phyloP scores from a whole-genome alignment of 371 early-diverging fungal species.

The Blakeslea trispora region DNA sequence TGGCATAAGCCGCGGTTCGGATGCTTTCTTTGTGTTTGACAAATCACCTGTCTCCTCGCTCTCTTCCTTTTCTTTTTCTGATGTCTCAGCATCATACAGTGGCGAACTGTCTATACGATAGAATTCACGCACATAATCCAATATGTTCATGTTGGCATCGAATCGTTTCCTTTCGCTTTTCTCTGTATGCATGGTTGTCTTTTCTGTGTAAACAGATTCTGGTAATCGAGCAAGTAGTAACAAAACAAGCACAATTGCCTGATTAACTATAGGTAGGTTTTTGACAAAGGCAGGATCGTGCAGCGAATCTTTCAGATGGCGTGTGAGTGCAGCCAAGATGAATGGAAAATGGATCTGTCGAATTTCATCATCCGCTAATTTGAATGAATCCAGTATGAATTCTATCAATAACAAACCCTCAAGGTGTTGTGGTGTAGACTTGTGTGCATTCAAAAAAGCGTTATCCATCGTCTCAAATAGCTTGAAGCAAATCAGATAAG shows the following conservation, averaged over 20 bases:
- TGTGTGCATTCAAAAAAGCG: slow-evolving; percentile 34
- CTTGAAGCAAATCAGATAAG: slow-evolving; percentile 79
- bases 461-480: slow-evolving; percentile 58
- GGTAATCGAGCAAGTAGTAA: slow-evolving; percentile 36
- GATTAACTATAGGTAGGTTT: slow-evolving; percentile 31
- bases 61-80: slow-evolving; percentile 1
- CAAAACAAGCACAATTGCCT: slow-evolving; percentile 34
- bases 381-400: slow-evolving; percentile 69
- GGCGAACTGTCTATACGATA: slow-evolving; percentile 27
- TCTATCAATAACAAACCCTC: slow-evolving; percentile 60
- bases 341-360: slow-evolving; percentile 79
- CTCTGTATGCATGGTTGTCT: slow-evolving; percentile 10
- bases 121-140: slow-evolving; percentile 44
- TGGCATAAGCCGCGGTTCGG: slow-evolving; percentile 4
- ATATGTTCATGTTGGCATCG: slow-evolving; percentile 21
- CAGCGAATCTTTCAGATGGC: slow-evolving; percentile 52
- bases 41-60: slow-evolving; percentile 46
- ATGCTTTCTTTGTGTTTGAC: slow-evolving; percentile 11
- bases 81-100: slow-evolving; percentile 2
- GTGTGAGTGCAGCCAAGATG: slow-evolving; percentile 61
- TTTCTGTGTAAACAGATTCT: slow-evolving; percentile 29
- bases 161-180: slow-evolving; percentile 27
- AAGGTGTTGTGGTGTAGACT: not conserved
- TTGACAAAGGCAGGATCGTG: slow-evolving; percentile 32
- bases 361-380: slow-evolving; percentile 80